Evolutionary conservation across 306 rosid species (phyloP), one percentile per base, ranked within the genome.

Genomic region (Prunus davidiana): DNA sequence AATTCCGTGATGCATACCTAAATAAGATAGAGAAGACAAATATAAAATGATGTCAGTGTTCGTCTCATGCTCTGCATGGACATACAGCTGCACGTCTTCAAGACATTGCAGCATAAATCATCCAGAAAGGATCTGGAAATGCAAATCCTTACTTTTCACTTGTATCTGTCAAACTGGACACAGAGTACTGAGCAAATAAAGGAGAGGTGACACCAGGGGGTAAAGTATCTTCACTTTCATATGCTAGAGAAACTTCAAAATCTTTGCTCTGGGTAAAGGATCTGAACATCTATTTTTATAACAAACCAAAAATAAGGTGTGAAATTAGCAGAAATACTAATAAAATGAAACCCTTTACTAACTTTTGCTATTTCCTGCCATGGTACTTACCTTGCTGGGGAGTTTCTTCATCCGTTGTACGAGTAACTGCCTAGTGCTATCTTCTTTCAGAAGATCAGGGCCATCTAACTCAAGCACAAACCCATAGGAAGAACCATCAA

Each of bases 401-500:
- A 95, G 81, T 77, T 95, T 95, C 82, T 92, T 95, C 99, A 95
- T 90, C 55, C 93, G 86, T 11, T 85, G 93, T 62, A 89, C 91
- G 46, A 95, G 93, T 80, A 89, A 78, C 85, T 95, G 97, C 84
- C 87, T 89, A 60, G 84, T 82, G 86, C 91, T 87, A 77, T 95
- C 97, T 74, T 89, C 91, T 84, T 90, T 79, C 78, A 76, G 54
- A 79, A 92, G 89, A 80, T 86, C 90, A 76, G 97, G 88, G 68
- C 99, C 97, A 60, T 85, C 82, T 79, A 95, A 83, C 81, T 90
- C 96, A 50, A 89, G 84, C 64, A 95, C 86, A 77, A 85, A 88
- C 71, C 92, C 99, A 72, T 89, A 95, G 71, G 91, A 80, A 77
- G 99, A 95, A 79, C 97, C 99, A 85, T 95, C 99, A 67, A 92